A percentile compares a stretch with the other conserved stretches of the same genome.
These are phyloP conservation scores for Salix udensis DNA, from an alignment of 345 rosid species.

Conservation along the genomic window DNA sequence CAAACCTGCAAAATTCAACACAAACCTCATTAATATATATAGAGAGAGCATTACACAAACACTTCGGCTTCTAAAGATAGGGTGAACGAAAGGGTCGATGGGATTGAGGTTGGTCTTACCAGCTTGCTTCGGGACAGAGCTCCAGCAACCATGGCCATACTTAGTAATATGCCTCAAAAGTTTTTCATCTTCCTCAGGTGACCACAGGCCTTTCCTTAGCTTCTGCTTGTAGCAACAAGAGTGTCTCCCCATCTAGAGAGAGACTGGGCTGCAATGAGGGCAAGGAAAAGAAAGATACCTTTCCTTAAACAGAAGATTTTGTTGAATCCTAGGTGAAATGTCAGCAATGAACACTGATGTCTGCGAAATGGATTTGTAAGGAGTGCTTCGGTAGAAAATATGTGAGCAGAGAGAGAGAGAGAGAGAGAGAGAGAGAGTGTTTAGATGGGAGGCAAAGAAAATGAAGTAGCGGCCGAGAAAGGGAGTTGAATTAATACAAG, in stretches of 20 bases:
- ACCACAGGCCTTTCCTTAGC: conserved; percentile 98
- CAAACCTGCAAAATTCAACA: conserved; percentile 45
- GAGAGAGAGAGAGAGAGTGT: conserved; percentile 15
- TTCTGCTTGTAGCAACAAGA: conserved; percentile 98
- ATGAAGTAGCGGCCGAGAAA: conserved; percentile 41
- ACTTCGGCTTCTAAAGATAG: neutral
- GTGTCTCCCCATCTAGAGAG: conserved; percentile 76
- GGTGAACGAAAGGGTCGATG: neutral
- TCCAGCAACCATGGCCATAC: conserved; percentile 96
- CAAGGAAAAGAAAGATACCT: neutral
- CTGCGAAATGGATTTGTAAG: conserved; percentile 12
- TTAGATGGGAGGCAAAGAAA: conserved; percentile 32
- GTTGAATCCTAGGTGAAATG: conserved; percentile 37
- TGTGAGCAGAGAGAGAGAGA: conserved; percentile 2
- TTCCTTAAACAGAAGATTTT: conserved; percentile 26
- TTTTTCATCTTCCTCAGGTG: conserved; percentile 98
- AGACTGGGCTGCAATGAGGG: conserved; percentile 8
- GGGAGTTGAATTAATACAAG: conserved; percentile 50
- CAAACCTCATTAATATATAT: neutral
- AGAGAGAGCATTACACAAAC: neutral
- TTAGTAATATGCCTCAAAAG: conserved; percentile 81
- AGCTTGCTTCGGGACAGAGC: conserved; percentile 97
- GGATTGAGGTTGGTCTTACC: conserved; percentile 32
- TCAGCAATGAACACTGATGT: conserved; percentile 31
- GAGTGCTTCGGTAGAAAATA: conserved; percentile 15